Evolutionary conservation across 768 basidiomycete genomes (phyloP), one percentile per base, ranked within the genome.

Genomic region (Mycena indigotica): DNA sequence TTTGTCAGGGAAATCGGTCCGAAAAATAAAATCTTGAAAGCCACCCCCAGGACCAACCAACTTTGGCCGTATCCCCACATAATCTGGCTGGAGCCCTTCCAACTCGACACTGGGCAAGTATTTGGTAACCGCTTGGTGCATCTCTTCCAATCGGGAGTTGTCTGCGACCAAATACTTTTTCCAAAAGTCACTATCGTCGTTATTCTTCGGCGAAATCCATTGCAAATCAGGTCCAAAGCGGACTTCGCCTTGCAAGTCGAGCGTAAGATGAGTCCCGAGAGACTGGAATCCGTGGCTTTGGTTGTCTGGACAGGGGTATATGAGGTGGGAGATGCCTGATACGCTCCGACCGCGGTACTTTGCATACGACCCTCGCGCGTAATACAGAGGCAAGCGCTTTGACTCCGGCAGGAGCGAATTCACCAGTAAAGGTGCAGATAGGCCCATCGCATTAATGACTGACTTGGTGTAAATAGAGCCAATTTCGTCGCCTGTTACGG

Each of bases 221-320:
- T 97, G 89, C 16, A 97, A 79, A 67, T 98, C 93, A 4, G 96
- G 96, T 0, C 96, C 96, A 71, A 98, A 98, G 28, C 85, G 84
- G 52, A 98, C 81, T 59, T 89, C 88, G 0, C 91, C 90, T 48
- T 88, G 81, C 59, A 98, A 68, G 70, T 95, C 93, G 40, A 98
- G 74, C 25, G 93, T 94, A 24, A 98, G 77, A 73, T 98, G 97
- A 12, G 94, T 95, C 3, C 97, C 96, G 5, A 98, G 79, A 3
- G 91, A 90, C 58, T 91, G 87, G 67, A 96, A 91, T 5, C 84
- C 80, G 51, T 88, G 81, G 3, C 78, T 80, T 35, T 76, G 76
- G 8, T 81, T 83, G 10, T 84, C 80, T 3, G 96, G 95, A 60
- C 91, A 95, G 2, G 96, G 95, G 73, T 99, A 98, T 66, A 99